These are phyloP conservation scores for Cutaneotrichosporon cavernicola DNA, from an alignment of 1,284 basidiomycete genomes.

Conservation along the genomic window DNA sequence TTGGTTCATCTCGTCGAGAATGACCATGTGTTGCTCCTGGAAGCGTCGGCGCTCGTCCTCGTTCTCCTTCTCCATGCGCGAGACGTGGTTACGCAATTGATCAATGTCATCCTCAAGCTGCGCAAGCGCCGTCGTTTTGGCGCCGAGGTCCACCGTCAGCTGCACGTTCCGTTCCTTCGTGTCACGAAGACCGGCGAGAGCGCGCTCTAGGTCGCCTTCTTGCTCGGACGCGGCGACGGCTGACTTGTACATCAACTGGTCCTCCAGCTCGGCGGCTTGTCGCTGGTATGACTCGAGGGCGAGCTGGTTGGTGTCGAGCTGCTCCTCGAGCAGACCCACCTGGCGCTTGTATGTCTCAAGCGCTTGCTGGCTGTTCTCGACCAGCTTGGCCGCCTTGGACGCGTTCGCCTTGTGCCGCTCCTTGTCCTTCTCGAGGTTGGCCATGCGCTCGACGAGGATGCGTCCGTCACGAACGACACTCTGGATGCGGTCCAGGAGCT, in stretches of 20 bases:
- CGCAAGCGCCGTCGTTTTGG: conserved; percentile 67
- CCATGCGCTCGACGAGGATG: conserved; percentile 73
- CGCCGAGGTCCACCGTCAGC: conserved; percentile 60
- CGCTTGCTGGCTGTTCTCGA: conserved; percentile 70
- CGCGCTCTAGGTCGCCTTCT: conserved; percentile 15
- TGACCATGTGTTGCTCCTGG: conserved; percentile 48
- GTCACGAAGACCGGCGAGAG: conserved; percentile 65
- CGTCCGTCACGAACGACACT: conserved; percentile 76
- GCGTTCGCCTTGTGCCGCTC: conserved; percentile 86
- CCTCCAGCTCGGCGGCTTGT: conserved; percentile 2
- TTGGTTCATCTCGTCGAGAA: conserved; percentile 53
- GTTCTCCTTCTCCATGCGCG: conserved; percentile 37
- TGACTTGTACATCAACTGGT: conserved; percentile 1
- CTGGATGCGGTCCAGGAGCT: conserved; percentile 71
- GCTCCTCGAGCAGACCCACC: neutral
- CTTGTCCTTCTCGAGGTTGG: conserved; percentile 79
- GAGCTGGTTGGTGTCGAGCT: conserved; percentile 57
- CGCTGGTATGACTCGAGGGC: conserved; percentile 83
- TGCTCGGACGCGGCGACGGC: neutral
- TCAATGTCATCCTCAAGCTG: conserved; percentile 54
- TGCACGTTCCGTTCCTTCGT: conserved; percentile 64
- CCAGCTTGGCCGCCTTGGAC: conserved; percentile 80
- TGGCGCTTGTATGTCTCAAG: conserved; percentile 78
- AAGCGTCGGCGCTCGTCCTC: conserved; percentile 45
- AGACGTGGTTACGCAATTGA: conserved; percentile 33